Base-by-base conservation (phyloP, 2,329 filamentous ascomycete genomes). In the Emmonsiellopsis sp. region DNA sequence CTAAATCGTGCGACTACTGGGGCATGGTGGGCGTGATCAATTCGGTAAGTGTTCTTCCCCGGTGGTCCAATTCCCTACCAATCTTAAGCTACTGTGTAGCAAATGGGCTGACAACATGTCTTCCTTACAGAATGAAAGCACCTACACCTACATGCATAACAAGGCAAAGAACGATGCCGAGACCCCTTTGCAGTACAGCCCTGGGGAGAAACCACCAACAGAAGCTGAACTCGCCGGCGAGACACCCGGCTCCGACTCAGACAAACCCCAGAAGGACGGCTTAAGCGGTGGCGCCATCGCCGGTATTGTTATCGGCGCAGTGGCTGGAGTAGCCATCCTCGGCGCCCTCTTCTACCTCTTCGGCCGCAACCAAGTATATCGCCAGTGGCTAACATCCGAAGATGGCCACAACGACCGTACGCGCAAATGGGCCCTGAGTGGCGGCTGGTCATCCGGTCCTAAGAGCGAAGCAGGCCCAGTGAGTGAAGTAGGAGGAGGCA, bases 1-100 rank as follows among this genome's bases (percentile, higher is more conserved):
- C 17, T 17, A 17, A 17, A 17, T 17, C 17, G 17, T 17, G 17
- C 17, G 17, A 17, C 17, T 17, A 17, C 17, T 17, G 17, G 17
- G 17, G 17, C 17, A 92, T 92, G 87, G 78, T 92, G 13, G 87
- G 86, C 2, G 85, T 81, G 1, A 84, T 92, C 59, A 92, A 91
- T 62, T 79, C 84, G 6, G 80, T 83, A 71, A 56, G 74, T 54
- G 17, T 14, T 14, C 36, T 27, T 37, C 36, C 11, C 21, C 7
- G 21, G 21, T 27, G 21, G 21, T 5, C 21, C 1, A 27, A 27
- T 27, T 27, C 21, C 21, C 1, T 27, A 27, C 21, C 21, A 27
- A 27, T 27, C 43, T 17, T 7, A 34, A 39, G 32, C n/a, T 17
- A 2, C n/a, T n/a, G 13, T 45, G 43, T 3, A 32, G 32, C 11